Evolutionary conservation across 805 yeast species (phyloP), one percentile per base, ranked within the genome.

Genomic region (Lachancea sp.): DNA sequence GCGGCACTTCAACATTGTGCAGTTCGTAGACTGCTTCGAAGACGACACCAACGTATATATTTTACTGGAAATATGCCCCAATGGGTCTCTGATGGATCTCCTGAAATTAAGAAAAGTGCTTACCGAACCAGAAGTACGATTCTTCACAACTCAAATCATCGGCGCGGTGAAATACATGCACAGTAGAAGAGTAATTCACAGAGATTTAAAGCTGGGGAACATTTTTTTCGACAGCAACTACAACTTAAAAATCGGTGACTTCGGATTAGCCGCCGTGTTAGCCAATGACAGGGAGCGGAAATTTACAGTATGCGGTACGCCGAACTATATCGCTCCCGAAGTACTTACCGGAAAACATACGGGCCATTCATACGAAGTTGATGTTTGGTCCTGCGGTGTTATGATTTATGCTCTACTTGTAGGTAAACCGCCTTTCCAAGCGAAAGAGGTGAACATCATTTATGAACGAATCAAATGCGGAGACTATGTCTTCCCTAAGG

Each of bases 271-370:
- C n/a, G 88, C 97, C 1, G 83, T 86, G n/a, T 72, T 92, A 46
- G 83, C 83, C 31, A 69, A 77, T 17, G 69, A 74, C 22, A 74
- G 73, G 43, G 85, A 85, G 37, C 78, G 90, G 49, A 87, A 90
- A 56, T 84, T 81, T 60, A 90, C 98, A 32, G 86, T 92, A 41
- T 92, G 99, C 64, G 99, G 99, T 40, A 92, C 99, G 18, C 99
- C 99, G 45, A 92, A 92, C 65, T 92, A 92, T 61, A 92, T 92
- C 58, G 97, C 98, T 1, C 99, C 99, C 6, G 99, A 92, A 68
- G 95, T 92, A 17, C 72, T 92, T 49, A 84, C 88, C 29, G 95
- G 95, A 21, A 87, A 87, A 54, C 76, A 71, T 40, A 73, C 78
- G 9, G 98, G 97, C 7, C 98, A 92, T 62, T 80, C 94, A 38